Conservation (phyloP, 768 basidiomycete genomes). For the Podaxis pistillaris region DNA sequence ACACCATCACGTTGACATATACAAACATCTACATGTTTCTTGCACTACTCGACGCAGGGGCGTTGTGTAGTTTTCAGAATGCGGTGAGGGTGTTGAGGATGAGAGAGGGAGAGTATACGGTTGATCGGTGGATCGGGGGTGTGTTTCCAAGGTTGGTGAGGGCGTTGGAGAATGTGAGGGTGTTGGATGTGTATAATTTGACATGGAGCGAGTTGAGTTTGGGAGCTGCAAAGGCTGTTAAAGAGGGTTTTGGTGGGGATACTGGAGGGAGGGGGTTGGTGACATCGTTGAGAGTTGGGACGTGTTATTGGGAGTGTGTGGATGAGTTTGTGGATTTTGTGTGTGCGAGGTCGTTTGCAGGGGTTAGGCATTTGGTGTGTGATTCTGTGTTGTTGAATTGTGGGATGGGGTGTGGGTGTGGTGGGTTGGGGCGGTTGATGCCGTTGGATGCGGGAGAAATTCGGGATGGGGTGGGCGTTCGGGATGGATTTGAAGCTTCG, state of each 20-base stretch:
- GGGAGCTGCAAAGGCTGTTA: not conserved
- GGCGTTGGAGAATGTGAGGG: not conserved
- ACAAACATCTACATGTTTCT: not conserved
- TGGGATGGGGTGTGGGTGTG: not conserved
- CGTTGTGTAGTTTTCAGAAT: not conserved
- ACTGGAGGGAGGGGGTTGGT: not conserved
- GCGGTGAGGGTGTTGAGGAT: slow-evolving; percentile 1
- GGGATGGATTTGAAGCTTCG: not conserved
- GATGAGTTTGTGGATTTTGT: slow-evolving; percentile 5
- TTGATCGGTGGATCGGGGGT: slow-evolving; percentile 7
- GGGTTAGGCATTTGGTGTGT: slow-evolving; percentile 2
- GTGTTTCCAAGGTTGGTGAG: not conserved
- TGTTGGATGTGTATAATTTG: slow-evolving; percentile 10
- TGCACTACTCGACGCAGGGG: not conserved
- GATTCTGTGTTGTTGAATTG: slow-evolving; percentile 12
- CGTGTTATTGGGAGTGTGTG: slow-evolving; percentile 12
- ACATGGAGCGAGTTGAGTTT: slow-evolving; percentile 6
- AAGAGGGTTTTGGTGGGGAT: not conserved
- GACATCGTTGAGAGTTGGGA: slow-evolving; percentile 4
- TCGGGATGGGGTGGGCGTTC: not conserved
- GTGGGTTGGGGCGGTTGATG: too few relatives aligned
- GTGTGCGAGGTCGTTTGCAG: not conserved
- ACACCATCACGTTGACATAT: not conserved
- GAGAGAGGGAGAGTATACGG: slow-evolving; percentile 8
- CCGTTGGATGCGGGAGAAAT: not conserved